Conservation (phyloP, 345 rosid genomes). For the Pseudoturritis turrita region DNA sequence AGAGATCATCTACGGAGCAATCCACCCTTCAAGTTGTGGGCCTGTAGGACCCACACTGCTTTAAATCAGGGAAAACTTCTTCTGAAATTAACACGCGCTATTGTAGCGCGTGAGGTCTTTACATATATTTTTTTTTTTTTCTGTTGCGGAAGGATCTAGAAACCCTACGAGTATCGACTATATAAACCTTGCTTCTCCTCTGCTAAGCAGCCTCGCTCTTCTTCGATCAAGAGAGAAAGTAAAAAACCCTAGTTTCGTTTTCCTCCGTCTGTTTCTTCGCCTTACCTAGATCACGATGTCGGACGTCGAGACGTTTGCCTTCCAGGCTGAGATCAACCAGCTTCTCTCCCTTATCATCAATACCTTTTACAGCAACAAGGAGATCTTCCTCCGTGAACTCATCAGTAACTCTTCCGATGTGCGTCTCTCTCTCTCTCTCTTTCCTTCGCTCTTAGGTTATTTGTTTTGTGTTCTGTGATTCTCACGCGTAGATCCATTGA, state of each 20-base stretch:
- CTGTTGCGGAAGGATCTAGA: conserved; percentile 17
- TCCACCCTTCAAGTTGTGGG: background rate
- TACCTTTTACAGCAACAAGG: conserved; percentile 67
- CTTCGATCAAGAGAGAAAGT: background rate
- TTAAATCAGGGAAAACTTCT: background rate
- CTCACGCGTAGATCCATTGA: background rate
- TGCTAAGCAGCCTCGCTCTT: background rate
- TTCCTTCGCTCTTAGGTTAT: background rate
- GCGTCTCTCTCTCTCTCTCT: background rate
- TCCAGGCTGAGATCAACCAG: conserved; percentile 78
- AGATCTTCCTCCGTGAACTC: conserved; percentile 70
- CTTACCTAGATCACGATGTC: conserved; percentile 19
- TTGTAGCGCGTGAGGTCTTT: background rate
- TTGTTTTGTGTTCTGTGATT: background rate
- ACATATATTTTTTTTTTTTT: background rate
- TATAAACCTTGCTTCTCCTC: background rate
- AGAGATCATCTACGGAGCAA: conserved; percentile 2
- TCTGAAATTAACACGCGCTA: background rate
- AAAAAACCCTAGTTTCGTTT: background rate
- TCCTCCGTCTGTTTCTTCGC: background rate
- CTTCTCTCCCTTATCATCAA: conserved; percentile 65
- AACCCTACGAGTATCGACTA: conserved; percentile 9
- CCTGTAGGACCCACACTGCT: background rate
- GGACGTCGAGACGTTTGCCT: conserved; percentile 62
- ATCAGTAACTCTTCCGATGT: conserved; percentile 76